A percentile compares a stretch with the other conserved stretches of the same genome.
These are phyloP conservation scores for Zoysia matrella DNA, from an alignment of 202 grass and related monocot genomes.

Conservation along the genomic window DNA sequence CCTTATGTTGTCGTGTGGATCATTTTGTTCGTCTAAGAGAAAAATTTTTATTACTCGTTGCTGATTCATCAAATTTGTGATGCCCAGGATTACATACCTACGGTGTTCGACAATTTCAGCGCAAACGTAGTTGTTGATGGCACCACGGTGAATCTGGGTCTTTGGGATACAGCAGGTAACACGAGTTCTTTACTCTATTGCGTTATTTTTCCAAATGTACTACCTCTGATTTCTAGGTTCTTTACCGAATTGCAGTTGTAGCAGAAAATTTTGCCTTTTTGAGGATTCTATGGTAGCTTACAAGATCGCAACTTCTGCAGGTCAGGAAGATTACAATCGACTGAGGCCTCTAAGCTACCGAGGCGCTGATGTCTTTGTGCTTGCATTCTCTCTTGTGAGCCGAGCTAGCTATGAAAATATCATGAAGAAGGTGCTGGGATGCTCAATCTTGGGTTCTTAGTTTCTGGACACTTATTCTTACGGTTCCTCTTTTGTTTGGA, in stretches of 20 bases:
- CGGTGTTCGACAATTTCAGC: slow-evolving; percentile 99
- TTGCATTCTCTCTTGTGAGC: slow-evolving; percentile 96
- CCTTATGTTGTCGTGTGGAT: neutral
- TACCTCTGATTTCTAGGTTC: slow-evolving; percentile 12
- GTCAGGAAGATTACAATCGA: slow-evolving; percentile 98
- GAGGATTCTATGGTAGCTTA: slow-evolving; percentile 8
- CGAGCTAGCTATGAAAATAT: slow-evolving; percentile 99
- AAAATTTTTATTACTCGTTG: neutral
- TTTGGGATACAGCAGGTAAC: slow-evolving; percentile 97
- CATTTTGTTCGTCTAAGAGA: slow-evolving; percentile 1
- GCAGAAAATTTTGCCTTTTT: slow-evolving; percentile 1
- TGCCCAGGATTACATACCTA: slow-evolving; percentile 89
- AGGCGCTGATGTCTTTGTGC: slow-evolving; percentile 94
- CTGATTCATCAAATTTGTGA: slow-evolving; percentile 17
- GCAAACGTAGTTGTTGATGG: slow-evolving; percentile 57
- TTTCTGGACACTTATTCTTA: neutral
- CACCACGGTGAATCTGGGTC: slow-evolving; percentile 61
- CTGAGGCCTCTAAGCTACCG: slow-evolving; percentile 96
- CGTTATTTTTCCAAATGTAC: neutral
- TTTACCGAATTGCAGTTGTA: slow-evolving; percentile 3
- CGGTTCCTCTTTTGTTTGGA: slow-evolving; percentile 11
- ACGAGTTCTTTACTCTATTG: slow-evolving; percentile 2
- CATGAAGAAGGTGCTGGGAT: slow-evolving; percentile 80
- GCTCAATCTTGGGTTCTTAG: neutral
- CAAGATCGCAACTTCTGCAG: slow-evolving; percentile 51